Evolutionary conservation across 441 rosid genomes (phyloP).

Genomic region (Mallotus repandus): DNA sequence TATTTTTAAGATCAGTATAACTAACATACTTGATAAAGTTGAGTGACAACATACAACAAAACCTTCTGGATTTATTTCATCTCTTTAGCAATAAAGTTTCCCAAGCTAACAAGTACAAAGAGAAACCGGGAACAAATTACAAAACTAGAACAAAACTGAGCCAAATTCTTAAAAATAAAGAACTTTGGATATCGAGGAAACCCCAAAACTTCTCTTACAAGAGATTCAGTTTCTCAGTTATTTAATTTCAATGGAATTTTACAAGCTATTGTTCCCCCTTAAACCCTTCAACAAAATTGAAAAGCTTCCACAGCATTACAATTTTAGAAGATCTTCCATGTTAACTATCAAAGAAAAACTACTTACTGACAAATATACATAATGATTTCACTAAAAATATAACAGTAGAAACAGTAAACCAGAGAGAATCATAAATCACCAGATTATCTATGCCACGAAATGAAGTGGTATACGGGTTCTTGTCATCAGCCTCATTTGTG

Average conservation of each 20-base stretch:
- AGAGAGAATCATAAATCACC: conserved; percentile 35
- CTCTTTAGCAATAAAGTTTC: not conserved
- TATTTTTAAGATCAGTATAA: not conserved
- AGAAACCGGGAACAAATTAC: not conserved
- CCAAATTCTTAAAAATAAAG: not conserved
- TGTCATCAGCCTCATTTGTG: conserved; percentile 92
- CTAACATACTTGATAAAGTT: not conserved
- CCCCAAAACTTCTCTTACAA: not conserved
- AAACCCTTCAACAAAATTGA: not conserved
- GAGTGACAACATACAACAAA: not conserved
- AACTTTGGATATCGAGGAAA: not conserved
- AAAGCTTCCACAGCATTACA: not conserved
- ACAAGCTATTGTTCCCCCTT: not conserved
- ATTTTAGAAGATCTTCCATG: not conserved
- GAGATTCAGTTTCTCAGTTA: not conserved
- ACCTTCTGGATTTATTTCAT: not conserved
- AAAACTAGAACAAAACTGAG: not conserved
- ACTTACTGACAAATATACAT: not conserved
- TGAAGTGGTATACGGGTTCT: conserved; percentile 78
- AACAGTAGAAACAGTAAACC: conserved; percentile 4
- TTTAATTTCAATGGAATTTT: not conserved
- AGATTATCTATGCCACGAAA: conserved; percentile 96
- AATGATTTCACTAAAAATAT: not conserved
- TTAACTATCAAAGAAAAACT: not conserved
- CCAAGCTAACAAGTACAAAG: not conserved